phyloP scores from a whole-genome alignment of 768 basidiomycete genomes.

The Amanita fuliginea region DNA sequence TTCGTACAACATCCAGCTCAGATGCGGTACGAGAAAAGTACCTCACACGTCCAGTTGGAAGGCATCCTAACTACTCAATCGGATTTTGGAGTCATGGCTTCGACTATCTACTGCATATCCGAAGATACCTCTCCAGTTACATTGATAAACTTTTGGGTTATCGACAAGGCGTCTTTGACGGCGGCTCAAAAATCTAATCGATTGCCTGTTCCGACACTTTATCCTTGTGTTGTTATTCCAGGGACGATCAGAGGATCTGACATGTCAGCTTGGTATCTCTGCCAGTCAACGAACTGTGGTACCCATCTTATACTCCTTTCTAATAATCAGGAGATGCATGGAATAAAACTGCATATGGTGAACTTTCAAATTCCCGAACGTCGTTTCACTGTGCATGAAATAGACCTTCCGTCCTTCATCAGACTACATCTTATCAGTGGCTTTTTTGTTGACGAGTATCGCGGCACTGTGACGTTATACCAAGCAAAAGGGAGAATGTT shows the following conservation, averaged over 20 bases:
- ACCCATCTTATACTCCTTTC: background rate
- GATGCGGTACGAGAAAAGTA: background rate
- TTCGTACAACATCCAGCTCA: background rate
- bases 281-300: slow-evolving; percentile 1
- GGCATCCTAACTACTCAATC: slow-evolving; percentile 3
- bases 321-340: background rate
- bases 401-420: slow-evolving; percentile 13
- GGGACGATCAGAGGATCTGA: background rate
- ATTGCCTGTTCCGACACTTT: slow-evolving; percentile 1
- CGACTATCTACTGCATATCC: background rate
- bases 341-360: background rate
- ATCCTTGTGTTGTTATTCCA: background rate
- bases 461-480: slow-evolving; percentile 15
- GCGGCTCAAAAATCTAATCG: background rate
- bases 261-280: slow-evolving; percentile 2
- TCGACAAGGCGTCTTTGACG: background rate
- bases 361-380: background rate
- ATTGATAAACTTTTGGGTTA: slow-evolving; percentile 2
- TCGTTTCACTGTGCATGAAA: slow-evolving; percentile 8
- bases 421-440: slow-evolving; percentile 11
- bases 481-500: slow-evolving; percentile 12
- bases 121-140: background rate
- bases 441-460: slow-evolving; percentile 17
- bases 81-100: background rate
- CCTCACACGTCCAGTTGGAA: background rate